Base-by-base conservation (phyloP, 768 basidiomycete genomes). In the Strobilomyces dryophilus region DNA sequence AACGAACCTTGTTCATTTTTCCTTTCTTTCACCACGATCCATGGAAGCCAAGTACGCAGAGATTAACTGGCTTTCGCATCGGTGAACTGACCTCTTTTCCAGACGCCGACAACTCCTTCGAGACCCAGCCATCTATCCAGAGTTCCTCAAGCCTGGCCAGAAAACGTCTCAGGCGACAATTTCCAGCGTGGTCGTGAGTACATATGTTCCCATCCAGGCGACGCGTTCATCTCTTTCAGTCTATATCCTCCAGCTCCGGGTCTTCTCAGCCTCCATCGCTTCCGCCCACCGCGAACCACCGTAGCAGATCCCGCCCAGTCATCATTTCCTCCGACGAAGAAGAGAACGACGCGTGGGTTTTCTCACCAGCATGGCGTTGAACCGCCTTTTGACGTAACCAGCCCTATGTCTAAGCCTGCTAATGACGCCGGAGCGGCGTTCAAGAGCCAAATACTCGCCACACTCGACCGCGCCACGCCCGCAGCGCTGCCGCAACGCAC, bases 271-370 rank as follows among this genome's bases (percentile, higher is more conserved):
- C 70, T 5, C 55, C 57, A 9, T 68, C 68, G n/a, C 27, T 57
- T 27, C 49, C 53, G 29, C 26, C 57, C 0, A 24, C 45, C 0
- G 11, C 35, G 34, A 60, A 58, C 48, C 24, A 54, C 45, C 45
- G 6, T 18, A 39, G 44, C 45, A 60, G n/a, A 36, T 24, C 48
- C 3, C 55, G 54, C 15, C 61, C 52, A 4, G 29, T 70, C 1
- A 49, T 69, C 11, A 67, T 71, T 37, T 71, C 71, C 15, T 73
- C 71, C 2, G 66, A 67, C 7, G 70, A 67, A n/a, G 70, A 67
- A n/a, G 64, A 68, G 18, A 50, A 35, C 17, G 54, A 39, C 12
- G 43, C 37, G 62, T 66, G 34, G 41, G 59, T 52, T 45, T 36
- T 29, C 10, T 24, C 29, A 0, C 5, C 21, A 14, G 8, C 34